Base-by-base conservation (phyloP, 306 rosid species). In the Rubus parviflorus region DNA sequence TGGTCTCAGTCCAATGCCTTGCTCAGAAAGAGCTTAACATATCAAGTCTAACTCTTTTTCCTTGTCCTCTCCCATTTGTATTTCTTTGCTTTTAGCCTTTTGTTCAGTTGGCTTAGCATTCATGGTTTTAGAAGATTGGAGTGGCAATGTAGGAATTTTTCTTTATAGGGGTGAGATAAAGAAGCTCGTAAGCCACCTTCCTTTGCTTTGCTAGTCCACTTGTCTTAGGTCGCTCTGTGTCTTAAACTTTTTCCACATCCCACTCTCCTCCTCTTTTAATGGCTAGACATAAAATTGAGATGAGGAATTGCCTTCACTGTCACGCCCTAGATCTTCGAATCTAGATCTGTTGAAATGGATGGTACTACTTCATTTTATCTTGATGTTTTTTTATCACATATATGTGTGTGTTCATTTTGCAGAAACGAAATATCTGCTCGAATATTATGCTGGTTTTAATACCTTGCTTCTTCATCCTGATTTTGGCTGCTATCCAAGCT, bases 1-100 rank as follows among this genome's bases (percentile, higher is more conserved):
- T 87, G 90, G 94, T 86, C 91, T 73, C 97, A 91, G 77, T 97
- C 93, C 62, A 88, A 93, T 78, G 97, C 96, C 54, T 89, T 93
- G 4, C 90, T 93, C 49, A 78, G 97, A 67, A 93, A 93, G 83
- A 90, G 91, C 80, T 79, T 93, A 65, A 93, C 92, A 16, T 93
- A 75, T 61, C 96, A 93, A 96, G 96, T 91, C 15, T n/a, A n/a
- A n/a, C n/a, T n/a, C n/a, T n/a, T n/a, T n/a, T n/a, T n/a, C n/a
- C n/a, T n/a, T n/a, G n/a, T n/a, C n/a, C n/a, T n/a, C n/a, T n/a
- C n/a, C n/a, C n/a, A n/a, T n/a, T n/a, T n/a, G n/a, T n/a, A n/a
- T 53, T 23, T 75, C 46, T 51, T 51, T 51, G 1, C 2, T 51
- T 51, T 16, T 51, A 51, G 6, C 56, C 7, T 51, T 51, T 4